Base-by-base conservation (phyloP, 345 rosid genomes). In the Gossypium arboreum region DNA sequence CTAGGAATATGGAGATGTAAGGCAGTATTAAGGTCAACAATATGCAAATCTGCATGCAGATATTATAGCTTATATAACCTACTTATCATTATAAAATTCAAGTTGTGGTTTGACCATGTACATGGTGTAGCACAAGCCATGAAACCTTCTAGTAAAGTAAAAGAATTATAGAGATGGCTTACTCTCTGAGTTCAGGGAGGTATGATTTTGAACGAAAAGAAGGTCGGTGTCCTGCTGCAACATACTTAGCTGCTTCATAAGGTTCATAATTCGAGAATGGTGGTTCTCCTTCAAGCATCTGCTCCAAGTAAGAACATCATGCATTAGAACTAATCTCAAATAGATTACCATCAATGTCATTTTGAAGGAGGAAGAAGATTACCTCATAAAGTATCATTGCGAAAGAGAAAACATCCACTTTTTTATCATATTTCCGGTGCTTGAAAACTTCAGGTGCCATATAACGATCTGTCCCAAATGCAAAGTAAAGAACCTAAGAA, bases 391-490 rank as follows among this genome's bases (percentile, higher is more conserved):
- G 60, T 56, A 56, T 56, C 60, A 56, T 20, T 20, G 60, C 60
- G 25, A 56, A 56, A 56, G 60, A 56, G 27, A 18, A 56, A 56
- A 56, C 60, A 20, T 56, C 60, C 9, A 56, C 60, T 9, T 56
- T 56, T 56, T 56, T 56, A 56, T 56, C 60, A 56, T 56, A 56
- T 56, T 56, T 56, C 60, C 60, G 60, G 27, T 56, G 60, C 25
- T 15, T 51, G 56, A 51, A 51, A 51, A 51, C 56, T 16, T 51
- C 56, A 51, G 56, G 56, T 12, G 56, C 56, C 56, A 94, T 94
- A 72, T 94, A 94, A 24, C 98, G 97, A 72, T 94, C 98, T 94
- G 82, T 69, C 78, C 74, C 72, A 25, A 25, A 50, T 11, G 69
- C 48, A 79, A 60, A 20, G 54, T 69, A 59, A 77, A 54, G 64